These are phyloP conservation scores for Pulveroboletus sp. DNA, from an alignment of 768 basidiomycete genomes.

Conservation along the genomic window DNA sequence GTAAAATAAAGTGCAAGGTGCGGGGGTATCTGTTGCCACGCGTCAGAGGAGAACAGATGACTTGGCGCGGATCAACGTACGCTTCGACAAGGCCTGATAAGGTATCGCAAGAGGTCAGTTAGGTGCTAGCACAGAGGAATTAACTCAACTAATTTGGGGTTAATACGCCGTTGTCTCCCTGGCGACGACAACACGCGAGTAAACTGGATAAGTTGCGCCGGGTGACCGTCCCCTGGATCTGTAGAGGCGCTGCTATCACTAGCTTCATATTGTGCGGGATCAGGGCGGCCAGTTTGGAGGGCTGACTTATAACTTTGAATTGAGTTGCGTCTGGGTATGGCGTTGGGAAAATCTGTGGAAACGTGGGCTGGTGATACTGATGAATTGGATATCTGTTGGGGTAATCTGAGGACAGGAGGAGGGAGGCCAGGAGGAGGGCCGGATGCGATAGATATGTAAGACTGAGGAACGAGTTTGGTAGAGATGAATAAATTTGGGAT, in stretches of 20 bases:
- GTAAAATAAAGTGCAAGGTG: constrained; percentile 67
- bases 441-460: constrained; percentile 25
- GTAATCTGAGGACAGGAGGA: constrained; percentile 13
- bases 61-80: constrained; percentile 37
- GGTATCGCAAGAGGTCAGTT: constrained; percentile 14
- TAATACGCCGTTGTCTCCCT: constrained; percentile 40
- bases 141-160: constrained; percentile 50
- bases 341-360: constrained; percentile 11
- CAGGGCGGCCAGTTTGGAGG: constrained; percentile 21
- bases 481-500: constrained; percentile 59
- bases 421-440: constrained; percentile 28
- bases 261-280: constrained; percentile 39
- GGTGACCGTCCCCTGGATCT: constrained; percentile 39
- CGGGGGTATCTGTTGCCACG: constrained; percentile 44
- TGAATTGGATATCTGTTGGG: constrained; percentile 14
- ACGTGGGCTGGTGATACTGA: constrained; percentile 2
- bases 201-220: constrained; percentile 25
- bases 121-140: constrained; percentile 5
- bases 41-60: constrained; percentile 1
- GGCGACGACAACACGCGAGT: constrained; percentile 30
- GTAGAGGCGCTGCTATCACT: constrained; percentile 44
- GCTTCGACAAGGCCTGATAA: constrained; percentile 55
- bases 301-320: constrained; percentile 44
- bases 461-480: constrained; percentile 43
- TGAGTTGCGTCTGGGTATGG: constrained; percentile 20